phyloP scores from a whole-genome alignment of 2,329 filamentous ascomycete genomes.

The Talaromyces sp. region DNA sequence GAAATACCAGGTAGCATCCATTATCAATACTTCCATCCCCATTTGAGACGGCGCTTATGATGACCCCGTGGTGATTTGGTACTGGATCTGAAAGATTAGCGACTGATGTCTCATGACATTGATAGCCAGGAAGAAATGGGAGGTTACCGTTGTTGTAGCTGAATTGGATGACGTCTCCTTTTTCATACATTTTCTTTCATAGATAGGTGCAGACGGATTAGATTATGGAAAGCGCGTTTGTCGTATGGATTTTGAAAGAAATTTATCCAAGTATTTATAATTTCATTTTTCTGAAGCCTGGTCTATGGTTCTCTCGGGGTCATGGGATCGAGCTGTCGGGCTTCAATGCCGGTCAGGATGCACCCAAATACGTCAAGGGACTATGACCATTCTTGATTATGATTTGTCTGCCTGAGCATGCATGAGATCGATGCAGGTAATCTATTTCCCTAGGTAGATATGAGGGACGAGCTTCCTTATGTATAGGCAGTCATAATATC shows the following conservation, averaged over 20 bases:
- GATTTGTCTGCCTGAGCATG: too few species aligned
- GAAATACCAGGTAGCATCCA: constrained; percentile 14
- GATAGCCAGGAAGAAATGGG: not conserved
- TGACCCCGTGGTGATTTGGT: constrained; percentile 12
- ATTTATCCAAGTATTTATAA: not conserved
- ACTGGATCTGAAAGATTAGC: not conserved
- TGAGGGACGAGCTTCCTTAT: not conserved
- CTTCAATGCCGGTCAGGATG: not conserved
- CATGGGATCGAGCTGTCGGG: not conserved
- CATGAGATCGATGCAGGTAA: not conserved
- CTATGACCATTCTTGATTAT: too few species aligned
- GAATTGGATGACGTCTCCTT: constrained; percentile 15
- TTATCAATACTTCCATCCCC: constrained; percentile 9
- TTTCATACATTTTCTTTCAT: constrained; percentile 2
- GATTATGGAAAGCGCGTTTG: not conserved
- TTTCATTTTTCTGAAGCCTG: not conserved
- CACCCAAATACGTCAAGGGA: not conserved
- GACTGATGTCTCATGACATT: not conserved
- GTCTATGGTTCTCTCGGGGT: constrained; percentile 11
- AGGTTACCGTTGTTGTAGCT: constrained; percentile 10
- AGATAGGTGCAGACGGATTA: not conserved
- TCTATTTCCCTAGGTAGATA: not conserved
- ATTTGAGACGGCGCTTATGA: constrained; percentile 11
- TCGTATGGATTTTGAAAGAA: not conserved
- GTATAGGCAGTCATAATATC: constrained; percentile 15